Percentiles rank a stretch among this genome's conserved stretches.
These are phyloP conservation scores for Trapa bicornis DNA, from an alignment of 345 rosid species.

Conservation along the genomic window DNA sequence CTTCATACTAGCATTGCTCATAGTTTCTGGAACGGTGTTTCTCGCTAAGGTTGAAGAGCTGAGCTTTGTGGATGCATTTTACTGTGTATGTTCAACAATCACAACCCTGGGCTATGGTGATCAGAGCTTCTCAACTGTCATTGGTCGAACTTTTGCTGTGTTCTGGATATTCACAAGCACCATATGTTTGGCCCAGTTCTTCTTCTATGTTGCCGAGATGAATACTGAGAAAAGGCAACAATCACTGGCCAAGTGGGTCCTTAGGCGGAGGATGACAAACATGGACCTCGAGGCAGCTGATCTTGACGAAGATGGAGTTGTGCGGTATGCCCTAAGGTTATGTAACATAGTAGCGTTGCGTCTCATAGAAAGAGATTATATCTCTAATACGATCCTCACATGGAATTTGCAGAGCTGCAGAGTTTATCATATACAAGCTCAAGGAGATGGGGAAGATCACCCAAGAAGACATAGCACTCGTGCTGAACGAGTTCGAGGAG, in stretches of 20 bases:
- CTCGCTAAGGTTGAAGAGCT: slow-evolving; percentile 33
- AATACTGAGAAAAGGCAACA: slow-evolving; percentile 49
- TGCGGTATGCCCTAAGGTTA: slow-evolving; percentile 34
- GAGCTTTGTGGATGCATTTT: slow-evolving; percentile 44
- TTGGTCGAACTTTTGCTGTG: slow-evolving; percentile 58
- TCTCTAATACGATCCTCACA: not conserved
- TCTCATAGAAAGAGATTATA: not conserved
- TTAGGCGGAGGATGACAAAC: slow-evolving; percentile 40
- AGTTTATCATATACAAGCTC: slow-evolving; percentile 58
- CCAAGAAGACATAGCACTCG: slow-evolving; percentile 45
- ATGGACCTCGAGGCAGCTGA: slow-evolving; percentile 82
- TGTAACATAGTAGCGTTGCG: too few relatives aligned
- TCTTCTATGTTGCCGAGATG: slow-evolving; percentile 51
- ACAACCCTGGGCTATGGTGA: slow-evolving; percentile 89
- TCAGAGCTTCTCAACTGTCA: slow-evolving; percentile 41
- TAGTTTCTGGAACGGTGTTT: slow-evolving; percentile 37
- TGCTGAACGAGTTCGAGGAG: slow-evolving; percentile 64
- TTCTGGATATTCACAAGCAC: slow-evolving; percentile 63
- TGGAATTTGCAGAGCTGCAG: slow-evolving; percentile 38
- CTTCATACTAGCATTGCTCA: slow-evolving; percentile 27
- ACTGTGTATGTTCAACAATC: slow-evolving; percentile 72
- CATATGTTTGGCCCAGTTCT: slow-evolving; percentile 52
- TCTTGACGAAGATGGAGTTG: slow-evolving; percentile 55
- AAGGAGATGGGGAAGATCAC: slow-evolving; percentile 84
- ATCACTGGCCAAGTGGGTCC: slow-evolving; percentile 59